These are phyloP conservation scores for Stephanodiscus triporus DNA, from an alignment of 108 stramenopile genomes.

Conservation along the genomic window DNA sequence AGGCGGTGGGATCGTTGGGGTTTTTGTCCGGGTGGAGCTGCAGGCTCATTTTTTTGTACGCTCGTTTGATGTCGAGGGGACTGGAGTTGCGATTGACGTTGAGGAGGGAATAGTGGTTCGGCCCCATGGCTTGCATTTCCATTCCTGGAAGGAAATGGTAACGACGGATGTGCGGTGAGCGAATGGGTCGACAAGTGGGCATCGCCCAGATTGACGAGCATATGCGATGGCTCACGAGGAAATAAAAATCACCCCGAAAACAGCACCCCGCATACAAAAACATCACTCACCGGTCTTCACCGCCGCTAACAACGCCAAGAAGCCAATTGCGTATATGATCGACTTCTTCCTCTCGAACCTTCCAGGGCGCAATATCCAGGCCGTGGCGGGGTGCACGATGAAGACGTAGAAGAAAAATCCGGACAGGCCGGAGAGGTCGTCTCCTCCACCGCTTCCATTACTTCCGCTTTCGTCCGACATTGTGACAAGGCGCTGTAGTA, in stretches of 20 bases:
- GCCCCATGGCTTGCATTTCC: constrained; percentile 87
- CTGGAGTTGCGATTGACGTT: constrained; percentile 82
- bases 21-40: constrained; percentile 99
- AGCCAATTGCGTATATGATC: constrained; percentile 94
- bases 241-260: not conserved
- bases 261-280: not conserved
- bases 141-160: constrained; percentile 54
- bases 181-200: constrained; percentile 7
- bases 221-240: not conserved
- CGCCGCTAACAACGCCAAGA: constrained; percentile 87
- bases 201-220: not conserved
- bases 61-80: constrained; percentile 94
- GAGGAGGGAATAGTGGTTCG: constrained; percentile 89
- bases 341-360: constrained; percentile 91
- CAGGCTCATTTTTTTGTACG: constrained; percentile 92
- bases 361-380: constrained; percentile 95
- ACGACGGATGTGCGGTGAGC: not conserved
- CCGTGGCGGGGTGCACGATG: constrained; percentile 96
- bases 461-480: constrained; percentile 50
- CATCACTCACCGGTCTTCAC: constrained; percentile 89
- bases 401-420: constrained; percentile 97
- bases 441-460: constrained; percentile 52
- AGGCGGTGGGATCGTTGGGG: constrained; percentile 82
- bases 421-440: constrained; percentile 87
- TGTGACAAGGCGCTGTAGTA: not conserved